Evolutionary conservation across 2,329 filamentous ascomycete genomes (phyloP), one percentile per base, ranked within the genome.

Genomic region (Dactylella cylindrospora): DNA sequence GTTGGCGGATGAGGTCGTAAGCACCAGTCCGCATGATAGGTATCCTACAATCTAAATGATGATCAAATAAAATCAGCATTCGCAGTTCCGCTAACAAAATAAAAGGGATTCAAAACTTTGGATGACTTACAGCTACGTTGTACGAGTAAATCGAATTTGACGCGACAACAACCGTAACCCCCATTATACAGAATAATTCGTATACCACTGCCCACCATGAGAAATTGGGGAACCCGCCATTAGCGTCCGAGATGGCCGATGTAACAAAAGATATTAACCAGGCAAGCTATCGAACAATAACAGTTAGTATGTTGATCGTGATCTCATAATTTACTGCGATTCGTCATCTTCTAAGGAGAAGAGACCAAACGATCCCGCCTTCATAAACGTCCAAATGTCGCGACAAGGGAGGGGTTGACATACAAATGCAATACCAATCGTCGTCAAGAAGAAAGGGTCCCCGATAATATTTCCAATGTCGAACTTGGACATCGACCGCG

Each of bases 371-470:
- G n/a, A n/a, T n/a, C n/a, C n/a, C n/a, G n/a, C n/a, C n/a, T n/a
- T n/a, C n/a, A n/a, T n/a, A n/a, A n/a, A n/a, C n/a, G n/a, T n/a
- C n/a, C n/a, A n/a, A n/a, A n/a, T n/a, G n/a, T n/a, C n/a, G n/a
- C n/a, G 45, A 35, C 17, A 36, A 22, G 15, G 36, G 13, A 44
- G 33, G 25, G 23, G 46, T 40, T 33, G 25, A 81, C 89, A 74
- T 82, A 96, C 91, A 71, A 88, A 79, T 66, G 86, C 83, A 73
- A 97, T 96, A 55, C 91, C 96, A 66, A 95, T 83, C 28, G 93
- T 97, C 51, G 90, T 90, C 62, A 98, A 81, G 61, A 91, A 90
- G 74, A 98, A 97, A 4, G 93, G 93, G 75, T 98, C 91, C 70
- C 93, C 93, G 64, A 96, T 80, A 69, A 98, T 90, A 75, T 96